Percentiles rank a stretch among this genome's conserved stretches.
These are phyloP conservation scores for Didymella glomerata DNA, from an alignment of 2,329 filamentous ascomycete species.

Conservation along the genomic window DNA sequence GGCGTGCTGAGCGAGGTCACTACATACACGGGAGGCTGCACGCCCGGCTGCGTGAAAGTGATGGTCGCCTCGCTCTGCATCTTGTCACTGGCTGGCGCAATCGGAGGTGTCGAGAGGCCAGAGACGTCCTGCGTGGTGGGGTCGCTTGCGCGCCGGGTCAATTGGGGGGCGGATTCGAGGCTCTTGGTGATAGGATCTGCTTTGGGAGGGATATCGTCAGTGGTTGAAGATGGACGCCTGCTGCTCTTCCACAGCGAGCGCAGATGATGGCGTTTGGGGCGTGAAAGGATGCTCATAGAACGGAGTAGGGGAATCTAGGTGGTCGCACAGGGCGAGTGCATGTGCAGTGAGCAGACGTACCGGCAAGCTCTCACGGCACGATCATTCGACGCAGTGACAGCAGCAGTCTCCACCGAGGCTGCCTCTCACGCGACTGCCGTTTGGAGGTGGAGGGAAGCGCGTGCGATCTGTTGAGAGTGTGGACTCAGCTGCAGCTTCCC, in stretches of 20 bases:
- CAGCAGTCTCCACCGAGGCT: slow-evolving; percentile 18
- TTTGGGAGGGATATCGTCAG: slow-evolving; percentile 38
- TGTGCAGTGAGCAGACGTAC: slow-evolving; percentile 19
- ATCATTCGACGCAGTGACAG: slow-evolving; percentile 8
- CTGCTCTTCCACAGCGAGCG: slow-evolving; percentile 26
- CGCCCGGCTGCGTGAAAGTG: slow-evolving; percentile 67
- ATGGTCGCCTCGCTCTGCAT: slow-evolving; percentile 60
- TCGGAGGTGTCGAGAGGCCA: slow-evolving; percentile 11
- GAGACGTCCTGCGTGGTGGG: slow-evolving; percentile 14
- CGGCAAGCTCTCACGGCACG: slow-evolving; percentile 14
- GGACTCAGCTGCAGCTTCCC: slow-evolving; percentile 12
- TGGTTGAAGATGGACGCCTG: slow-evolving; percentile 32
- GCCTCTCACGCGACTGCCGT: slow-evolving; percentile 14
- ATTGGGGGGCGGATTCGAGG: slow-evolving; percentile 13
- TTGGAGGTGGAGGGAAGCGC: slow-evolving; percentile 3
- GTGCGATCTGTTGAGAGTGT: slow-evolving; percentile 10
- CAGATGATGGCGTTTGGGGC: slow-evolving; percentile 27
- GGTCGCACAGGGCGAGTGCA: slow-evolving; percentile 29
- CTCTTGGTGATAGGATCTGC: slow-evolving; percentile 24
- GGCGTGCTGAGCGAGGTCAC: slow-evolving; percentile 74
- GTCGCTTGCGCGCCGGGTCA: slow-evolving; percentile 29
- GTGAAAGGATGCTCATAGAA: slow-evolving; percentile 33
- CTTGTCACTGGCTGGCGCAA: slow-evolving; percentile 9
- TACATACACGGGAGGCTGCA: slow-evolving; percentile 73
- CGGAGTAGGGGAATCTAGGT: slow-evolving; percentile 20